A percentile compares a stretch with the other conserved stretches of the same genome.
phyloP scores from a whole-genome alignment of 192 early-diverging fungal genomes.

The Bifiguratus adelaidae region DNA sequence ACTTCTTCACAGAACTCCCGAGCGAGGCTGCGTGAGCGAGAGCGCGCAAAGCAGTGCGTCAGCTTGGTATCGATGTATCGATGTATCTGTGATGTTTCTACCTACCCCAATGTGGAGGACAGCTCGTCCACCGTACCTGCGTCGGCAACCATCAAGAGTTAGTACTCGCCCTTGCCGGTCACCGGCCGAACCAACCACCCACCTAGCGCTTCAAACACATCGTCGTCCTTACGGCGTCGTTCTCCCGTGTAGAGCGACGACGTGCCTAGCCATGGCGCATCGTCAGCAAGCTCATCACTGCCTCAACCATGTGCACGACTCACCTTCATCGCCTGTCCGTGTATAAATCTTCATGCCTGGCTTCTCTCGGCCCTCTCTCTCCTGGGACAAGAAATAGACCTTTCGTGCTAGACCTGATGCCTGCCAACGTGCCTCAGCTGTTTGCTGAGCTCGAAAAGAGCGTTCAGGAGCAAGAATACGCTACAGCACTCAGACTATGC shows the following conservation, averaged over 20 bases:
- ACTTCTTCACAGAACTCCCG: slow-evolving; percentile 43
- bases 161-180: no score
- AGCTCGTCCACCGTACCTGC: slow-evolving; percentile 77
- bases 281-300: not conserved
- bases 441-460: slow-evolving; percentile 41
- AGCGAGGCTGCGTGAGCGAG: slow-evolving; percentile 24
- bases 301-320: not conserved
- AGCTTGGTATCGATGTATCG: not conserved
- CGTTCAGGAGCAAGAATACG: slow-evolving; percentile 37
- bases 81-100: not conserved
- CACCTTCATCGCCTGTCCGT: slow-evolving; percentile 86
- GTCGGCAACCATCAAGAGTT: no score
- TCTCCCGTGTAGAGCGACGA: slow-evolving; percentile 87
- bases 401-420: no score
- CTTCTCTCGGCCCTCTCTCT: no score
- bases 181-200: not conserved
- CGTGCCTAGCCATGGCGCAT: no score
- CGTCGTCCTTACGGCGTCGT: slow-evolving; percentile 77
- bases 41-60: not conserved
- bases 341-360: slow-evolving; percentile 88
- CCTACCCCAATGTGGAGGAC: slow-evolving; percentile 54
- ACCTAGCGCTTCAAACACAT: slow-evolving; percentile 85
- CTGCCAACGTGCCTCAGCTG: slow-evolving; percentile 18
- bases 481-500: slow-evolving; percentile 31
- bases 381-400: no score